A percentile compares a stretch with the other conserved stretches of the same genome.
Conservation (phyloP, 176 grass and related monocot genomes). For the Eleusine coracana region DNA sequence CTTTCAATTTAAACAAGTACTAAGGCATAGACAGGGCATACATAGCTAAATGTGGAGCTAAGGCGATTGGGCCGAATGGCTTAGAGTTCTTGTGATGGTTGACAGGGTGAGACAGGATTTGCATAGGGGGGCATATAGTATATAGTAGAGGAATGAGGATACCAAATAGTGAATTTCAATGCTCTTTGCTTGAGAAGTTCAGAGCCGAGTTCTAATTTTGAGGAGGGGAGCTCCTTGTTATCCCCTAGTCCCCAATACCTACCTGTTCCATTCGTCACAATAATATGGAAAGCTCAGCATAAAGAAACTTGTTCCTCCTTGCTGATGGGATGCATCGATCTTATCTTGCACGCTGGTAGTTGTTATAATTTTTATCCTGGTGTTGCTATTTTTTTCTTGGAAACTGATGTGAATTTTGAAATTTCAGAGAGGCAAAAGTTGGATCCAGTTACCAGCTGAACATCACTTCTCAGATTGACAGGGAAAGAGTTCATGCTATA, state of each 20-base stretch:
- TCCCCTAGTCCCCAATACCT: too few species aligned
- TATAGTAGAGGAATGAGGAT: not conserved
- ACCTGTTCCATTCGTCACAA: too few species aligned
- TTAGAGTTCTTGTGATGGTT: not conserved
- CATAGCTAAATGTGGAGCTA: not conserved
- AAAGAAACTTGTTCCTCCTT: not conserved
- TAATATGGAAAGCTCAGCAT: too few species aligned
- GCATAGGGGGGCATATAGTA: not conserved
- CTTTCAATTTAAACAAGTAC: not conserved
- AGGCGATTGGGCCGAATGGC: not conserved
- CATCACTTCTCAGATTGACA: slow-evolving; percentile 66
- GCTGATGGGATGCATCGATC: not conserved
- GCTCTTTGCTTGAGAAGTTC: not conserved
- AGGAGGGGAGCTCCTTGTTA: not conserved
- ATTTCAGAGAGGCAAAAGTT: slow-evolving; percentile 55
- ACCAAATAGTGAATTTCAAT: not conserved
- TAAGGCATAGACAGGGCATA: not conserved
- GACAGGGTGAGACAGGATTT: not conserved
- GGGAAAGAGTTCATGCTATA: slow-evolving; percentile 47
- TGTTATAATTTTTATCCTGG: not conserved
- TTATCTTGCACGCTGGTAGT: not conserved
- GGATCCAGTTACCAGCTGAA: slow-evolving; percentile 65
- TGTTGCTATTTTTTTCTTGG: not conserved
- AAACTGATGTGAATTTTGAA: slow-evolving; percentile 25
- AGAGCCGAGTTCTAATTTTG: not conserved